These are phyloP conservation scores for Aspergillus sclerotiicarbonarius DNA, from an alignment of 495 filamentous ascomycete genomes.

Conservation along the genomic window DNA sequence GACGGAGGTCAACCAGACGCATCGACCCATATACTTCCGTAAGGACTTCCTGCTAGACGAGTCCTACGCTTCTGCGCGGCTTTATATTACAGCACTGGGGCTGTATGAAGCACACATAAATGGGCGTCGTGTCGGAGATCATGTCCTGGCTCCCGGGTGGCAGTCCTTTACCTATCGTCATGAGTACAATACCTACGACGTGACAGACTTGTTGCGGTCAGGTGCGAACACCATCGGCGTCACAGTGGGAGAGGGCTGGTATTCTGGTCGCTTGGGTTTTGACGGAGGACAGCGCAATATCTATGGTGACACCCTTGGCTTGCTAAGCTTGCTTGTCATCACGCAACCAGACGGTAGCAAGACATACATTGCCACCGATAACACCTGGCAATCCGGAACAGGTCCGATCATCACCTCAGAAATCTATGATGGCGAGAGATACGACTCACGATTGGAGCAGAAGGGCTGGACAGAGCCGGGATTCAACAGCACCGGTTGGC, in stretches of 20 bases:
- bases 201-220: constrained; percentile 32
- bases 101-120: constrained; percentile 52
- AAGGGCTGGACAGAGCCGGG: background rate
- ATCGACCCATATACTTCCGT: constrained; percentile 29
- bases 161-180: constrained; percentile 50
- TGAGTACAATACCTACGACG: constrained; percentile 52
- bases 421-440: constrained; percentile 55
- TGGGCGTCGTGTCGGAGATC: constrained; percentile 46
- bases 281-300: constrained; percentile 26
- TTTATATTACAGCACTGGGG: constrained; percentile 54
- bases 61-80: constrained; percentile 24
- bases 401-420: constrained; percentile 46
- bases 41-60: constrained; percentile 22
- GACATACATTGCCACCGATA: constrained; percentile 28
- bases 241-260: constrained; percentile 57
- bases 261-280: constrained; percentile 48
- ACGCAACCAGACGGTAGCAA: no score
- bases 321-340: constrained; percentile 20
- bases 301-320: constrained; percentile 46
- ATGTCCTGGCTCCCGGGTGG: constrained; percentile 50
- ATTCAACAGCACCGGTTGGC: background rate
- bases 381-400: constrained; percentile 38
- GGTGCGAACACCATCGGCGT: constrained; percentile 47
- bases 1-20: constrained; percentile 17
- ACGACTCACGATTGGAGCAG: constrained; percentile 33